A percentile compares a stretch with the other conserved stretches of the same genome.
Conservation (phyloP, 371 early-diverging fungal species). For the Actinomortierella wolfii region DNA sequence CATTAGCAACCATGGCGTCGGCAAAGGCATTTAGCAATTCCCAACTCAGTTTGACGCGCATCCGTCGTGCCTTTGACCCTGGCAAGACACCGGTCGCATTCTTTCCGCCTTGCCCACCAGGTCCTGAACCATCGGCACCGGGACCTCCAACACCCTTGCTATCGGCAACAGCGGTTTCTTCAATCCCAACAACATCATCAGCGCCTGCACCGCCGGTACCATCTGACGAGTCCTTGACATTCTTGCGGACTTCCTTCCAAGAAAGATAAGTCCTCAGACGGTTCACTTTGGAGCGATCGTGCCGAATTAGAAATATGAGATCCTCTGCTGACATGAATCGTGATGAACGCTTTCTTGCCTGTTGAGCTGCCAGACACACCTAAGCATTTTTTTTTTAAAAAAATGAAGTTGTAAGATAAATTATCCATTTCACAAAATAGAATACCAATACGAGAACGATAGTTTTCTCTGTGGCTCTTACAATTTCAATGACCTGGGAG, state of each 20-base stretch:
- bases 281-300: slow-evolving; percentile 91
- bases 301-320: slow-evolving; percentile 94
- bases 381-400: slow-evolving; percentile 36
- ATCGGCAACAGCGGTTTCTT: slow-evolving; percentile 71
- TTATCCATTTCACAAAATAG: no score
- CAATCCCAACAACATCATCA: slow-evolving; percentile 52
- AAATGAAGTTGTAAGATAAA: neutral
- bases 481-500: slow-evolving; percentile 94
- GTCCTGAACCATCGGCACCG: slow-evolving; percentile 58
- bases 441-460: no score
- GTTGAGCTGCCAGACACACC: slow-evolving; percentile 86
- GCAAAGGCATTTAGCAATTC: slow-evolving; percentile 84
- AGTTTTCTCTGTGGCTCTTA: no score
- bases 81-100: slow-evolving; percentile 9
- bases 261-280: slow-evolving; percentile 88
- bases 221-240: slow-evolving; percentile 71
- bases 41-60: slow-evolving; percentile 90
- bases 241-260: slow-evolving; percentile 97
- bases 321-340: slow-evolving; percentile 90
- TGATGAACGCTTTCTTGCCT: slow-evolving; percentile 83
- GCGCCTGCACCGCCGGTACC: slow-evolving; percentile 53
- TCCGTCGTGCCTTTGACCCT: slow-evolving; percentile 53
- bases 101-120: slow-evolving; percentile 66
- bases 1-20: slow-evolving; percentile 71
- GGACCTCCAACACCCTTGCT: slow-evolving; percentile 24